Conservation (phyloP, 2,329 filamentous ascomycete species). For the Aspergillus caelatus region DNA sequence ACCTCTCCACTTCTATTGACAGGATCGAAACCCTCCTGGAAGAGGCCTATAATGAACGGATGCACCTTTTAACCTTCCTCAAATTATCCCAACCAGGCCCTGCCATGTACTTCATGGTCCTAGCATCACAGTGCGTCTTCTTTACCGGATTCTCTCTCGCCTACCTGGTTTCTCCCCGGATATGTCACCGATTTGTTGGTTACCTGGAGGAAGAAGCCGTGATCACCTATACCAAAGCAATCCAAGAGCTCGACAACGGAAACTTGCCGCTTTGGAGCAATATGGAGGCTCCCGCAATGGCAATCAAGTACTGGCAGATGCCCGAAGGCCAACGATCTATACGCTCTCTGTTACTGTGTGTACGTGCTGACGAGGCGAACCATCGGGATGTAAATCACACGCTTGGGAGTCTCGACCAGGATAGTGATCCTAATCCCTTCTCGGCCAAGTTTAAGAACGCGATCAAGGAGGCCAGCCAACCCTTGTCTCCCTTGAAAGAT, state of each 20-base stretch:
- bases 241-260: slow-evolving; percentile 84
- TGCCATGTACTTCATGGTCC: slow-evolving; percentile 91
- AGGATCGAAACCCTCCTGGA: slow-evolving; percentile 87
- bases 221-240: slow-evolving; percentile 87
- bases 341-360: slow-evolving; percentile 83
- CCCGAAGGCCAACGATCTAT: slow-evolving; percentile 80
- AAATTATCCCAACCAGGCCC: slow-evolving; percentile 83
- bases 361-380: slow-evolving; percentile 83
- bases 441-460: slow-evolving; percentile 77
- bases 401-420: slow-evolving; percentile 81
- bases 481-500: not conserved
- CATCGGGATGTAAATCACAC: slow-evolving; percentile 97
- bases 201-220: slow-evolving; percentile 98
- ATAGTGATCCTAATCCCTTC: slow-evolving; percentile 89
- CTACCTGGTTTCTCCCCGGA: slow-evolving; percentile 83
- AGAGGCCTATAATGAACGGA: slow-evolving; percentile 89
- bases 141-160: slow-evolving; percentile 91
- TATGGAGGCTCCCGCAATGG: slow-evolving; percentile 82
- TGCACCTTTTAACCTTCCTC: slow-evolving; percentile 91
- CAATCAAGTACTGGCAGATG: slow-evolving; percentile 92
- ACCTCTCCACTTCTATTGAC: not conserved
- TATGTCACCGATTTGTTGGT: slow-evolving; percentile 92
- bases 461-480: slow-evolving; percentile 40
- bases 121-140: slow-evolving; percentile 92
- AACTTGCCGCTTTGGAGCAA: slow-evolving; percentile 78